Evolutionary conservation across 352 stramenopile species (phyloP).

Genomic region (Globisporangium yorkense): DNA sequence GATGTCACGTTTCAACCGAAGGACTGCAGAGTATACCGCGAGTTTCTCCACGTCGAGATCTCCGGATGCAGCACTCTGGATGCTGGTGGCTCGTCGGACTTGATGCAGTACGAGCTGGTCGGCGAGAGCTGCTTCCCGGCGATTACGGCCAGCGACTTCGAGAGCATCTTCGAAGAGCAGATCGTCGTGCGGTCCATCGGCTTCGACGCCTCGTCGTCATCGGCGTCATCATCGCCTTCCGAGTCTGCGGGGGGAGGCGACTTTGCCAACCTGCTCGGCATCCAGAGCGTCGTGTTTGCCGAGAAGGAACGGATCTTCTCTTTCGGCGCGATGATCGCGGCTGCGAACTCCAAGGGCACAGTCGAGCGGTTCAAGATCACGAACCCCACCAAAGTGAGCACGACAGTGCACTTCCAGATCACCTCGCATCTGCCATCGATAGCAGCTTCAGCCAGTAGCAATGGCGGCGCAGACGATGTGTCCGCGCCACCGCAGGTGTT

Average conservation of each 20-base stretch:
- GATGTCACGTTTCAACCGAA: slow-evolving; percentile 82
- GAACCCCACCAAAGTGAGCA: slow-evolving; percentile 94
- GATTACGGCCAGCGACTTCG: slow-evolving; percentile 82
- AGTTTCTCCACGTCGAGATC: slow-evolving; percentile 68
- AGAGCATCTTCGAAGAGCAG: slow-evolving; percentile 95
- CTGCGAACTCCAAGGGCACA: slow-evolving; percentile 59
- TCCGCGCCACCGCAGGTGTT: slow-evolving; percentile 40
- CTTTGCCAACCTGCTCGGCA: slow-evolving; percentile 12
- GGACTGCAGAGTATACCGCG: slow-evolving; percentile 63
- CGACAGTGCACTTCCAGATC: slow-evolving; percentile 84
- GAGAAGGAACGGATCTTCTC: slow-evolving; percentile 85
- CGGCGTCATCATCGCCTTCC: neutral
- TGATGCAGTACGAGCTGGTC: slow-evolving; percentile 81
- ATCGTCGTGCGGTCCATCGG: slow-evolving; percentile 82
- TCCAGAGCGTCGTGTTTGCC: slow-evolving; percentile 74
- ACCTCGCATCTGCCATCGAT: slow-evolving; percentile 3
- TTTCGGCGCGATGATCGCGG: slow-evolving; percentile 81
- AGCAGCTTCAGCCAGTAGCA: neutral
- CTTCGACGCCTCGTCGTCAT: slow-evolving; percentile 17
- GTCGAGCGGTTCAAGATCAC: slow-evolving; percentile 93
- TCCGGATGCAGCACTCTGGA: slow-evolving; percentile 54
- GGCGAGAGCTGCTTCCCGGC: slow-evolving; percentile 93
- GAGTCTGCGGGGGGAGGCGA: neutral
- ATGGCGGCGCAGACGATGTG: neutral
- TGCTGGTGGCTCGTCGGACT: slow-evolving; percentile 22